Conservation (phyloP, 306 rosid species). For the Inga leiocalycina region DNA sequence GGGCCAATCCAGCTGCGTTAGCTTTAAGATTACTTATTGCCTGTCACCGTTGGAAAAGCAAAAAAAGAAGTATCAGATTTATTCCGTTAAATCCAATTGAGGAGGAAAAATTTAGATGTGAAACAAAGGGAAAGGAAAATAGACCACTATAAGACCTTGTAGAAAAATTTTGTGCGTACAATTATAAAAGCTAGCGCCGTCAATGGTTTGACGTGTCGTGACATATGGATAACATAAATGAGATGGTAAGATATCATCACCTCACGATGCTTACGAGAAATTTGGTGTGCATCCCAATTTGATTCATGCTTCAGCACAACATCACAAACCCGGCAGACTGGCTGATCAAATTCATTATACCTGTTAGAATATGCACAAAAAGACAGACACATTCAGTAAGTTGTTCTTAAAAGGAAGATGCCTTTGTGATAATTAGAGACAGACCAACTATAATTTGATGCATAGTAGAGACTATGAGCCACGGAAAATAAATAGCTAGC, state of each 20-base stretch:
- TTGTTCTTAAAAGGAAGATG: neutral
- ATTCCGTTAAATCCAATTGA: conserved; percentile 4
- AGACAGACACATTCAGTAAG: conserved; percentile 27
- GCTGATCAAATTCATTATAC: conserved; percentile 83
- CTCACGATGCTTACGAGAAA: conserved; percentile 89
- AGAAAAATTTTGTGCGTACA: neutral
- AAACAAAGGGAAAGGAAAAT: conserved; percentile 21
- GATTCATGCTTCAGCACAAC: conserved; percentile 74
- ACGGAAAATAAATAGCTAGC: neutral
- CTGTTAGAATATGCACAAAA: conserved; percentile 41
- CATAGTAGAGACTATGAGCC: neutral
- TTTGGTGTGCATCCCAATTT: conserved; percentile 81
- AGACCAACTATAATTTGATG: neutral
- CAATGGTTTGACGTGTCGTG: neutral
- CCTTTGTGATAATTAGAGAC: conserved; percentile 10
- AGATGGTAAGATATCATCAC: conserved; percentile 48
- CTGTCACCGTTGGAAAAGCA: conserved; percentile 35
- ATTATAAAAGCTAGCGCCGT: neutral
- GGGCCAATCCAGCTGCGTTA: conserved; percentile 58
- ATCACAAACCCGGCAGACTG: conserved; percentile 84
- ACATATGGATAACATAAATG: neutral
- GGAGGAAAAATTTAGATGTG: neutral
- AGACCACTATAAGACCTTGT: neutral
- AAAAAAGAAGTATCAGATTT: conserved; percentile 27
- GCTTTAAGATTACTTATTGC: conserved; percentile 73